Conservation (phyloP, 1,284 basidiomycete genomes). For the Sphaerobolus stellatus region DNA sequence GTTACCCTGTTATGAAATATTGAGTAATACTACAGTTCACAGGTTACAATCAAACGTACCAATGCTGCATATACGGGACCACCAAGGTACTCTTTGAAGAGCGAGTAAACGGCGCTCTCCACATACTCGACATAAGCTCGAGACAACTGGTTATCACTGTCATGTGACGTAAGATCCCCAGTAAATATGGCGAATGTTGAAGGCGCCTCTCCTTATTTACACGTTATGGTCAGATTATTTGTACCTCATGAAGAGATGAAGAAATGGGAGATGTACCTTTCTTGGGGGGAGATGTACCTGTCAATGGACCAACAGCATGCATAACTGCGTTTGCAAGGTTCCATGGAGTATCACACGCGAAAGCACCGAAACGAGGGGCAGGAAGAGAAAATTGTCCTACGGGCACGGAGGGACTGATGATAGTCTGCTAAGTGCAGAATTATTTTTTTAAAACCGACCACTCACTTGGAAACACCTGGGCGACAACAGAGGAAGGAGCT, state of each 20-base stretch:
- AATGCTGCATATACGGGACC: constrained; percentile 71
- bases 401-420: neutral
- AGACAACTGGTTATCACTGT: constrained; percentile 62
- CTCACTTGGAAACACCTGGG: constrained; percentile 30
- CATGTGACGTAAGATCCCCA: constrained; percentile 76
- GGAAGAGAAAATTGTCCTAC: constrained; percentile 32
- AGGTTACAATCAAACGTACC: constrained; percentile 41
- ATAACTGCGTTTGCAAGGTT: constrained; percentile 62
- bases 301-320: constrained; percentile 67
- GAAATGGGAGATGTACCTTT: neutral
- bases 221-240: constrained; percentile 18
- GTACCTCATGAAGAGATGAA: neutral
- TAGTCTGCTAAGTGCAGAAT: constrained; percentile 32
- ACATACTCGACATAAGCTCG: constrained; percentile 53
- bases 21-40: neutral
- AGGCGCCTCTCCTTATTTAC: constrained; percentile 54
- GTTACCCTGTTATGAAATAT: constrained; percentile 39
- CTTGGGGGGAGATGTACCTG: constrained; percentile 45
- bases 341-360: constrained; percentile 67
- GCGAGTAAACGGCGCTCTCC: constrained; percentile 63
- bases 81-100: constrained; percentile 60
- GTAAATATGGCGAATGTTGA: constrained; percentile 70
- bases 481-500: constrained; percentile 72
- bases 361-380: constrained; percentile 69
- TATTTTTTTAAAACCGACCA: constrained; percentile 38